A percentile compares a stretch with the other conserved stretches of the same genome.
These are phyloP conservation scores for Wickerhamomyces pijperi DNA, from an alignment of 805 yeast species.

Conservation along the genomic window DNA sequence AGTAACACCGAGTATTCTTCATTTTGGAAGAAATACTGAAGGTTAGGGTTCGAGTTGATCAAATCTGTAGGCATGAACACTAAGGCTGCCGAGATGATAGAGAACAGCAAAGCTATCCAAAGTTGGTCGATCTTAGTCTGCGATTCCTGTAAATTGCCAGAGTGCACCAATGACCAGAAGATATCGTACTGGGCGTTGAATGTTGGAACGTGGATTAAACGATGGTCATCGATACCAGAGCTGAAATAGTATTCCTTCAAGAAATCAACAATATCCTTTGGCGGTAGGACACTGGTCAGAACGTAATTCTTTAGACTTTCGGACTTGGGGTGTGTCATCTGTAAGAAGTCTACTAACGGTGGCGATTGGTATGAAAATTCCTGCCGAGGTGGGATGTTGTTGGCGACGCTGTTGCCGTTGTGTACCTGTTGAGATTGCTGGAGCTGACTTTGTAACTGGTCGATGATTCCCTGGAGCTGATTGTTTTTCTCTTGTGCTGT, in stretches of 20 bases:
- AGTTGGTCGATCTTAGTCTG: conserved; percentile 8
- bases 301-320: conserved; percentile 2
- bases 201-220: conserved; percentile 2
- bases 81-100: conserved; percentile 6
- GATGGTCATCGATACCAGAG: conserved; percentile 4
- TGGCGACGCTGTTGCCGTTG: conserved; percentile 1
- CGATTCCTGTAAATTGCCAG: too few species aligned
- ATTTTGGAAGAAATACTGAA: conserved; percentile 2
- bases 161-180: too few species aligned
- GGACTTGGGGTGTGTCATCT: too few species aligned
- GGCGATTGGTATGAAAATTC: too few species aligned
- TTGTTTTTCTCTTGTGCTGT: conserved; percentile 4
- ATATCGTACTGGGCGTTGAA: conserved; percentile 8
- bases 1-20: conserved; percentile 1
- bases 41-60: conserved; percentile 3
- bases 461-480: conserved; percentile 4
- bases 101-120: conserved; percentile 7
- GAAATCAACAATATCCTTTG: conserved; percentile 4
- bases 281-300: conserved; percentile 6
- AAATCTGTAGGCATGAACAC: conserved; percentile 5
- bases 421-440: too few species aligned
- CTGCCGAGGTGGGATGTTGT: too few species aligned
- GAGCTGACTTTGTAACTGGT: conserved; percentile 4
- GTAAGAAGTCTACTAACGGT: too few species aligned
- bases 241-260: conserved; percentile 10